phyloP scores from a whole-genome alignment of 176 grass and related monocot species.

The barley (Hordeum vulgare) region DNA sequence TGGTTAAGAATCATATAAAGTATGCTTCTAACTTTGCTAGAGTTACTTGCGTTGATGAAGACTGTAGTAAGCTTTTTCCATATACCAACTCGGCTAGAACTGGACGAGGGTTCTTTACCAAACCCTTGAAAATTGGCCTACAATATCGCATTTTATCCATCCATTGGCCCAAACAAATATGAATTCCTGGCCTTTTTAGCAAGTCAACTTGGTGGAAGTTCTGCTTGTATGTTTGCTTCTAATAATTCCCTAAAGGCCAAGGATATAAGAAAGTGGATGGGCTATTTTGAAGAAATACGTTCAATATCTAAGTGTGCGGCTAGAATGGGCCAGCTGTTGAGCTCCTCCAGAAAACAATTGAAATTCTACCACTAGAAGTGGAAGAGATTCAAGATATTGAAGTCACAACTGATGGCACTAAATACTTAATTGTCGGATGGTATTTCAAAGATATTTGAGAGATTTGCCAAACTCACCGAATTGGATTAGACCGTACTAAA shows the following conservation, averaged over 20 bases:
- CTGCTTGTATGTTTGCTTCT: slow-evolving; percentile 99
- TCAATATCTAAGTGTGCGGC: too few relatives aligned
- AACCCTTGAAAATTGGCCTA: slow-evolving; percentile 67
- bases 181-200: slow-evolving; percentile 98
- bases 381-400: too few relatives aligned
- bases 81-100: slow-evolving; percentile 60
- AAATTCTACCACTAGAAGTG: too few relatives aligned
- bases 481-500: slow-evolving; percentile 45
- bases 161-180: slow-evolving; percentile 73
- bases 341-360: too few relatives aligned
- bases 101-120: slow-evolving; percentile 55
- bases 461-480: slow-evolving; percentile 50
- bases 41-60: slow-evolving; percentile 94
- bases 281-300: too few relatives aligned
- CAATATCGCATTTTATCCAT: slow-evolving; percentile 73
- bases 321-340: too few relatives aligned
- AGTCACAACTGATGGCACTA: too few relatives aligned
- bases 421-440: too few relatives aligned
- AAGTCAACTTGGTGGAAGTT: slow-evolving; percentile 88
- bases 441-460: slow-evolving; percentile 70
- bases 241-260: too few relatives aligned
- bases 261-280: too few relatives aligned
- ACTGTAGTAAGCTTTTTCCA: slow-evolving; percentile 82
- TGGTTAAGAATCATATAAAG: slow-evolving; percentile 53
- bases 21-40: slow-evolving; percentile 86